Evolutionary conservation across 2,329 filamentous ascomycete genomes (phyloP), one percentile per base, ranked within the genome.

Genomic region (Fusarium veterinarium): DNA sequence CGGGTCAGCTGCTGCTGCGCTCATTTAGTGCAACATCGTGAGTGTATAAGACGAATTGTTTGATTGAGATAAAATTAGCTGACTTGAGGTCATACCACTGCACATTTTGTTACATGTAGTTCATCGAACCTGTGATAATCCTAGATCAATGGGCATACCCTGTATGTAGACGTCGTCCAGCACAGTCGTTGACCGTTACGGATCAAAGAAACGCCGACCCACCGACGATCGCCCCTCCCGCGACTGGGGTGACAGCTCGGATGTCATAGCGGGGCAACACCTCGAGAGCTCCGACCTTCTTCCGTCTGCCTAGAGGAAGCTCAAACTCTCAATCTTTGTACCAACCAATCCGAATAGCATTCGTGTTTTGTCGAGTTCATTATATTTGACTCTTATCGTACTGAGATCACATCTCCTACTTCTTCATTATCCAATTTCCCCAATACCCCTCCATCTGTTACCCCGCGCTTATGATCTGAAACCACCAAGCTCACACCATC

Each of bases 251-350:
- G 56, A 38, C 49, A 67, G 73, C 69, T 73, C 62, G 56, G 62
- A 77, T 76, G 74, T 73, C 75, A 75, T 76, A 72, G 75, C 73
- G 75, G 75, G 75, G 75, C 72, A 70, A 55, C 48, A 60, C 31
- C 44, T 55, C 61, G 25, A 63, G 53, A 73, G 74, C 72, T 74
- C 75, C 74, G 75, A 75, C 62, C 74, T 76, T 76, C 74, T 77
- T 63, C 75, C 75, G 73, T 46, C 64, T 75, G 74, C 74, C 72
- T 76, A 53, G 53, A 73, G 64, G 48, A 64, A 76, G 72, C 74
- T 77, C 53, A 20, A 20, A 73, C 70, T 66, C 64, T 37, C 60
- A 40, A 59, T 68, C 31, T 30, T 61, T 41, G 40, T 40, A 60
- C 56, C 40, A 58, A 53, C 42, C 58, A 60, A 57, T 53, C 33